Evolutionary conservation across 2,329 filamentous ascomycete species (phyloP).

Genomic region (Alternaria arborescens): DNA sequence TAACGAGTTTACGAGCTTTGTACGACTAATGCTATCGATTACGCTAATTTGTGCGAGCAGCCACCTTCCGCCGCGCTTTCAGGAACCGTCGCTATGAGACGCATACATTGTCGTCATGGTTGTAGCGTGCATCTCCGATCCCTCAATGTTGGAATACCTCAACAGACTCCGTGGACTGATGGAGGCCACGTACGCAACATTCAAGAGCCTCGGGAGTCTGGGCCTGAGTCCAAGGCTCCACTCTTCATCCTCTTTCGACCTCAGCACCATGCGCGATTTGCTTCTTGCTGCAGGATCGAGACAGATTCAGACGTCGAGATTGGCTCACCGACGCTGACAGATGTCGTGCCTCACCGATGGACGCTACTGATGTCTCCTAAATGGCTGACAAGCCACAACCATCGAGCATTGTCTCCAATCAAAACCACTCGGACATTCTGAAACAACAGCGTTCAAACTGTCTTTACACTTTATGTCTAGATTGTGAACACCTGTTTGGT

Average conservation of each 20-base stretch:
- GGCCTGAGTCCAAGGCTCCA: constrained; percentile 1
- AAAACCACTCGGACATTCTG: neutral
- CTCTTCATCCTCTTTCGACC: neutral
- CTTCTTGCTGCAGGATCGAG: constrained; percentile 4
- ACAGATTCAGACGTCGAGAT: neutral
- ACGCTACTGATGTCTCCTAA: neutral
- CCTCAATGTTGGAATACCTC: neutral
- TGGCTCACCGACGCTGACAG: constrained; percentile 3
- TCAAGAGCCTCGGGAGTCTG: constrained; percentile 3
- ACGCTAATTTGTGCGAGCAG: constrained; percentile 1
- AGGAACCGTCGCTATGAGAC: neutral
- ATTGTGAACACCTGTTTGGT: neutral
- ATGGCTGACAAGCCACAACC: neutral
- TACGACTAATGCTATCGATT: constrained; percentile 6
- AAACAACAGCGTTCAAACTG: neutral
- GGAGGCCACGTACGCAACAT: neutral
- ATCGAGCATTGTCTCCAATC: neutral
- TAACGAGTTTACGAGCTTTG: constrained; percentile 2
- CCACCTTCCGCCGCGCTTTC: neutral
- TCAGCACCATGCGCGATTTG: constrained; percentile 1
- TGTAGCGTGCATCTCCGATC: neutral
- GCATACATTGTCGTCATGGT: neutral
- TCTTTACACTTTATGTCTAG: neutral
- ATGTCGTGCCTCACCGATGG: neutral
- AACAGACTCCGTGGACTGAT: neutral